Evolutionary conservation across 2,329 filamentous ascomycete species (phyloP), one percentile per base, ranked within the genome.

Genomic region (Teratosphaeriaceae sp.): DNA sequence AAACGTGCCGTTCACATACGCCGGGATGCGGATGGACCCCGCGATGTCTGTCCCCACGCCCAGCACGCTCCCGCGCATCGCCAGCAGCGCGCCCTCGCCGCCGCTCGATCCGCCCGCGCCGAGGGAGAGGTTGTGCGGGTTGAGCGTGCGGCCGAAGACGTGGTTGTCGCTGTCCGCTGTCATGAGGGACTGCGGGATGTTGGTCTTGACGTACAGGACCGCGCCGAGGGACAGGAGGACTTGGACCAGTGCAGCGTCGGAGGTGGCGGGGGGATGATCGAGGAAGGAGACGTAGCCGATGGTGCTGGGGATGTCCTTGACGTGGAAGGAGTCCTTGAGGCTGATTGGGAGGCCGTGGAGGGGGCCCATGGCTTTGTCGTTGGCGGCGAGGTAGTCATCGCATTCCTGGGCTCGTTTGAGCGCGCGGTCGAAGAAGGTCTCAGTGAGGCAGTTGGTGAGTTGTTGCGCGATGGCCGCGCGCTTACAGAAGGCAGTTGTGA

Each of bases 1-100:
- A 33, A 56, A 61, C 19, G 59, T 57, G 7, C 60, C 61, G 38
- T 65, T 64, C 65, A 89, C 89, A 55, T 94, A 88, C 4, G 89
- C 90, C 0, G 89, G 90, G 2, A 78, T 82, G 40, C 89, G 78
- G 4, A 96, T 88, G 13, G 85, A 92, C 22, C 90, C 89, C 12
- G 88, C 89, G 13, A 96, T 88, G 63, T 95, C 89, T 37, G 84
- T 89, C 8, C 89, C 90, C 52, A 96, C 84, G 30, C 89, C 89
- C 47, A 96, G 94, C 29, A 88, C 76, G 35, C 87, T 88, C 27
- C 82, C 82, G 24, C 85, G 85, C 37, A 88, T 76, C 1, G 89
- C 89, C 3, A 96, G 71, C 2, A 96, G 69, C 0, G 89, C 88
- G 4, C 78, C 78, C 65, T 96, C 90, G 48, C 85, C 88, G 31